A percentile compares a stretch with the other conserved stretches of the same genome.
Evolutionary conservation across 345 rosid genomes (phyloP).

Genomic region (Linum lewisii): DNA sequence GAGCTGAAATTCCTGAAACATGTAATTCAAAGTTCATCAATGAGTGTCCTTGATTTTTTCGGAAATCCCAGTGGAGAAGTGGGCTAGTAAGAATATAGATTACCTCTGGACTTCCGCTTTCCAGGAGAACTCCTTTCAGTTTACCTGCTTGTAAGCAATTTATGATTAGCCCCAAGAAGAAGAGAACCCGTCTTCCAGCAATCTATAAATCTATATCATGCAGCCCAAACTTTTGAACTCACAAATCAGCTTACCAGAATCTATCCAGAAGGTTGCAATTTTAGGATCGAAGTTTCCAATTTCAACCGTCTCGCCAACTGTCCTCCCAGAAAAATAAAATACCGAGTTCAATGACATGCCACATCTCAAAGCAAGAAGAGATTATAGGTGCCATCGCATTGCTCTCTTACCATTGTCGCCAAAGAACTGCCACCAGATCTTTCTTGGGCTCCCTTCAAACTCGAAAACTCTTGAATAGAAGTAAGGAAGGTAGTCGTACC

Average conservation of each 20-base stretch:
- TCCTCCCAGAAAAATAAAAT: slow-evolving; percentile 4
- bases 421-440: slow-evolving; percentile 91
- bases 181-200: background rate
- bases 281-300: slow-evolving; percentile 86
- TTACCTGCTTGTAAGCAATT: slow-evolving; percentile 39
- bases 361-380: background rate
- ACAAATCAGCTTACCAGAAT: slow-evolving; percentile 48
- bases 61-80: background rate
- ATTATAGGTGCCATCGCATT: background rate
- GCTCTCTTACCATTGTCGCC: slow-evolving; percentile 74
- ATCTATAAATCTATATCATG: background rate
- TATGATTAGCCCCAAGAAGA: background rate
- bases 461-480: slow-evolving; percentile 90
- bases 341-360: background rate
- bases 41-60: background rate
- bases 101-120: slow-evolving; percentile 97
- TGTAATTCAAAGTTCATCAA: background rate
- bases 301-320: slow-evolving; percentile 90
- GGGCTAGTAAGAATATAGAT: background rate
- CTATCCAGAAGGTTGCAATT: slow-evolving; percentile 90
- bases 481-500: slow-evolving; percentile 87
- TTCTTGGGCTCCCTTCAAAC: slow-evolving; percentile 85
- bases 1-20: slow-evolving; percentile 64
- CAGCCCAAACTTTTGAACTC: background rate
- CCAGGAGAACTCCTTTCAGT: slow-evolving; percentile 88